phyloP scores from a whole-genome alignment of 345 rosid genomes.

The Nephelium lappaceum region DNA sequence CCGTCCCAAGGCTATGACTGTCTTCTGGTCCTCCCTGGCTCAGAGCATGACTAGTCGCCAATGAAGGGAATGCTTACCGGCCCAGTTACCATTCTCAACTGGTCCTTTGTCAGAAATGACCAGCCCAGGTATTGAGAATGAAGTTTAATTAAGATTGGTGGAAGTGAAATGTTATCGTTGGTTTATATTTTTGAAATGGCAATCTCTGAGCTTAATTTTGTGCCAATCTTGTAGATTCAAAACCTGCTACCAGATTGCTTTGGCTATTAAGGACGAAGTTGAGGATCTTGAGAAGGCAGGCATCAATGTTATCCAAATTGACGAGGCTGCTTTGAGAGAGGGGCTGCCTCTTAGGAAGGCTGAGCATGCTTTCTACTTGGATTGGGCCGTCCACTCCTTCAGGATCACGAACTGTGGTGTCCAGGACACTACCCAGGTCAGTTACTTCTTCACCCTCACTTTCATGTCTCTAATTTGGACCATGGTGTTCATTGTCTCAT shows the following conservation, averaged over 20 bases:
- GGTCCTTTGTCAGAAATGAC: constrained; percentile 98
- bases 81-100: constrained; percentile 96
- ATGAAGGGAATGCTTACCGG: constrained; percentile 99
- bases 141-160: neutral
- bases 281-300: constrained; percentile 95
- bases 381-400: constrained; percentile 99
- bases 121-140: constrained; percentile 74
- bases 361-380: constrained; percentile 95
- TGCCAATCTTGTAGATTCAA: constrained; percentile 56
- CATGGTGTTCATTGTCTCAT: neutral
- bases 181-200: neutral
- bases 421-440: constrained; percentile 87
- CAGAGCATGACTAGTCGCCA: constrained; percentile 94
- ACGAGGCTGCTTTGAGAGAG: constrained; percentile 98
- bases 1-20: constrained; percentile 98
- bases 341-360: constrained; percentile 97
- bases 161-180: neutral
- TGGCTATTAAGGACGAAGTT: constrained; percentile 96
- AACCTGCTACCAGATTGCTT: constrained; percentile 95
- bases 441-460: neutral
- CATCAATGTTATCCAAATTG: constrained; percentile 93
- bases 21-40: constrained; percentile 93
- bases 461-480: neutral
- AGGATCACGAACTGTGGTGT: constrained; percentile 95
- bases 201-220: neutral